phyloP scores from a whole-genome alignment of 805 yeast genomes.

The Candida silvatica region DNA sequence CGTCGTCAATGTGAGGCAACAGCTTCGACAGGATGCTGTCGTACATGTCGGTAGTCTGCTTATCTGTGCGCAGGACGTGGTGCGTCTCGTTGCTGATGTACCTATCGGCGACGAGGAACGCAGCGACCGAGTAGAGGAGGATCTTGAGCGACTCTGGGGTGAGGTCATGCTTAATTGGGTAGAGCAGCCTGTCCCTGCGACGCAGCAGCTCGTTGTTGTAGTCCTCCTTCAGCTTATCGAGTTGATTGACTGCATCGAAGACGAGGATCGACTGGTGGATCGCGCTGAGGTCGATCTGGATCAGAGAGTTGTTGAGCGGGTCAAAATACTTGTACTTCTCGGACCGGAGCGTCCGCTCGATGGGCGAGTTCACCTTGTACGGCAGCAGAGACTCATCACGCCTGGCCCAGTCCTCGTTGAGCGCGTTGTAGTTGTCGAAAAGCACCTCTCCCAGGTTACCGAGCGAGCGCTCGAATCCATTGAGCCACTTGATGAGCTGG shows the following conservation, averaged over 20 bases:
- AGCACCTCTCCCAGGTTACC: constrained; percentile 47
- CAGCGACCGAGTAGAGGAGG: constrained; percentile 55
- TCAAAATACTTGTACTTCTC: constrained; percentile 31
- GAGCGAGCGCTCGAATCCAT: constrained; percentile 54
- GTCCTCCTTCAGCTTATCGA: constrained; percentile 49
- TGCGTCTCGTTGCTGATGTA: constrained; percentile 56
- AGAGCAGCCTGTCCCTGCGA: constrained; percentile 61
- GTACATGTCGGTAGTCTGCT: constrained; percentile 68
- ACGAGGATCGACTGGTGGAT: constrained; percentile 79
- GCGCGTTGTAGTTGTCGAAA: constrained; percentile 41
- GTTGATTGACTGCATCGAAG: constrained; percentile 62
- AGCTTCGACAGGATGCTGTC: constrained; percentile 54
- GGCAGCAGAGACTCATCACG: constrained; percentile 37
- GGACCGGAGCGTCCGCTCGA: constrained; percentile 69
- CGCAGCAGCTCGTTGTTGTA: constrained; percentile 65
- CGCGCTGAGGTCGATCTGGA: constrained; percentile 55
- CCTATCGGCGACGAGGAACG: constrained; percentile 72
- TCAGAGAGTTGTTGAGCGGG: constrained; percentile 37
- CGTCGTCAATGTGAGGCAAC: constrained; percentile 49
- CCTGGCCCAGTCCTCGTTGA: constrained; percentile 54
- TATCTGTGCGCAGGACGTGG: constrained; percentile 51
- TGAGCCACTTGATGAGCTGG: constrained; percentile 56
- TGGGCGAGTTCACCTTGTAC: constrained; percentile 77
- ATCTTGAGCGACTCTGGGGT: constrained; percentile 38
- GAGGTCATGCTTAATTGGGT: constrained; percentile 42